A percentile compares a stretch with the other conserved stretches of the same genome.
phyloP scores from a whole-genome alignment of 2,329 filamentous ascomycete genomes.

The Fusarium sp. region DNA sequence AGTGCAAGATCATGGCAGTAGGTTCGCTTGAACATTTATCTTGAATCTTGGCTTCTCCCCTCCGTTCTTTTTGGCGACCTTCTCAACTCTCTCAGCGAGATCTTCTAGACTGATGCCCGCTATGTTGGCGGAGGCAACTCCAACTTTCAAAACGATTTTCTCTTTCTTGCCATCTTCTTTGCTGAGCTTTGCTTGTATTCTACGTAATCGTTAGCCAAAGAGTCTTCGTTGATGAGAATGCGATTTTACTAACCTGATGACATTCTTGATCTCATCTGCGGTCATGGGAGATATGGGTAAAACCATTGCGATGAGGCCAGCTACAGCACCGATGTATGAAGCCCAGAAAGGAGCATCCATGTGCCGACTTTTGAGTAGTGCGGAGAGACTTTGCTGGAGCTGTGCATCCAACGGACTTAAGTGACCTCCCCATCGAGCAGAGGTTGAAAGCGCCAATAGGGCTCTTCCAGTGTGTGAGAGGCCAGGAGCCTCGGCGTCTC shows the following conservation, averaged over 20 bases:
- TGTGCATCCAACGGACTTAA: slow-evolving; percentile 63
- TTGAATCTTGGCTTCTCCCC: slow-evolving; percentile 52
- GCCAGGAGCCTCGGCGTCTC: slow-evolving; percentile 77
- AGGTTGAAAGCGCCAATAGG: slow-evolving; percentile 77
- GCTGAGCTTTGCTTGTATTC: slow-evolving; percentile 50
- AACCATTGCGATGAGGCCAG: slow-evolving; percentile 59
- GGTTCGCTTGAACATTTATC: slow-evolving; percentile 51
- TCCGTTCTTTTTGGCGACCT: slow-evolving; percentile 52
- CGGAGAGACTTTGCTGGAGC: slow-evolving; percentile 59
- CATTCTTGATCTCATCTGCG: slow-evolving; percentile 52
- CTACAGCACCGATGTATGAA: slow-evolving; percentile 65
- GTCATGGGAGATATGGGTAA: slow-evolving; percentile 58
- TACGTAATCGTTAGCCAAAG: slow-evolving; percentile 46
- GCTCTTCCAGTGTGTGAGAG: slow-evolving; percentile 80
- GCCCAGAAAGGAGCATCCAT: slow-evolving; percentile 64
- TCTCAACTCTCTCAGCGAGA: slow-evolving; percentile 53
- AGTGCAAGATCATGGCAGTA: slow-evolving; percentile 42
- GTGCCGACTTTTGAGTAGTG: slow-evolving; percentile 56
- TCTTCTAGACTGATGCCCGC: slow-evolving; percentile 53
- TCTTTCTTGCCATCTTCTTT: slow-evolving; percentile 53
- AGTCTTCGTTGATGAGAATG: neutral
- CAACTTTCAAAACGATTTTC: slow-evolving; percentile 55
- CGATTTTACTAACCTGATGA: slow-evolving; percentile 57
- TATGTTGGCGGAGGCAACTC: slow-evolving; percentile 49
- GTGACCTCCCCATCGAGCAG: slow-evolving; percentile 79